Percentiles rank a stretch among this genome's conserved stretches.
Evolutionary conservation across 352 stramenopile genomes (phyloP).

Genomic region (Phytophthora melonis): DNA sequence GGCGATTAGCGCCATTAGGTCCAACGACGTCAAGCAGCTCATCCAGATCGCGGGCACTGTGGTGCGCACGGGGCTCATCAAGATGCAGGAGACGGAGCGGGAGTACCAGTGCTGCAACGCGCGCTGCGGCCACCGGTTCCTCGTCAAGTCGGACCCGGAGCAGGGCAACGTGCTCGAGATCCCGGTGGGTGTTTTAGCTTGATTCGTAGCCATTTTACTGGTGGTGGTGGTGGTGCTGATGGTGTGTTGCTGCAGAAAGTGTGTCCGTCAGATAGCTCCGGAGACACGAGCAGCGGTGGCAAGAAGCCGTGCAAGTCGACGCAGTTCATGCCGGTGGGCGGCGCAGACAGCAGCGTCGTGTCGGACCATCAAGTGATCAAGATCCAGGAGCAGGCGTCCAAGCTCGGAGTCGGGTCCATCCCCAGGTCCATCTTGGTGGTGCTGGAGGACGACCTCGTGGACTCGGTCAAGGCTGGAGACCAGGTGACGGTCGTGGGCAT

Average conservation of each 20-base stretch:
- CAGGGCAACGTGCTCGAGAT: slow-evolving; percentile 91
- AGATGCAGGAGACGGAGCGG: slow-evolving; percentile 94
- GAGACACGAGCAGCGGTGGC: slow-evolving; percentile 38
- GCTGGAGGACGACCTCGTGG: slow-evolving; percentile 89
- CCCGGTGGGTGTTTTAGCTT: slow-evolving; percentile 42
- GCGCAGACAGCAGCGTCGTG: slow-evolving; percentile 54
- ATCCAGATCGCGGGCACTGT: slow-evolving; percentile 90
- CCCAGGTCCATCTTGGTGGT: slow-evolving; percentile 96
- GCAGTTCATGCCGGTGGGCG: slow-evolving; percentile 67
- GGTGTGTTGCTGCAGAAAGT: slow-evolving; percentile 56
- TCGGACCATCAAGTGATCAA: slow-evolving; percentile 95
- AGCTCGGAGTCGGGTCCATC: slow-evolving; percentile 92
- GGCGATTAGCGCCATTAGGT: slow-evolving; percentile 90
- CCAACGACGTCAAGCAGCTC: slow-evolving; percentile 90
- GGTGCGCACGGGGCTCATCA: slow-evolving; percentile 90
- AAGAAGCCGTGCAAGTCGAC: slow-evolving; percentile 85
- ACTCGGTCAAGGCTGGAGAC: slow-evolving; percentile 94
- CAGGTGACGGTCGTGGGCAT: slow-evolving; percentile 95
- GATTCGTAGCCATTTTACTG: not conserved
- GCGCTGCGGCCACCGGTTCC: slow-evolving; percentile 81
- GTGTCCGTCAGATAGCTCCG: slow-evolving; percentile 54
- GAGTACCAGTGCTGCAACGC: slow-evolving; percentile 89
- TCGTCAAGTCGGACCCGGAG: slow-evolving; percentile 91
- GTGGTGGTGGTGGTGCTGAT: not conserved
- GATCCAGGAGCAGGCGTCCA: slow-evolving; percentile 96